A percentile compares a stretch with the other conserved stretches of the same genome.
phyloP scores from a whole-genome alignment of 2,329 filamentous ascomycete species.

The Cercospora brassicicola region DNA sequence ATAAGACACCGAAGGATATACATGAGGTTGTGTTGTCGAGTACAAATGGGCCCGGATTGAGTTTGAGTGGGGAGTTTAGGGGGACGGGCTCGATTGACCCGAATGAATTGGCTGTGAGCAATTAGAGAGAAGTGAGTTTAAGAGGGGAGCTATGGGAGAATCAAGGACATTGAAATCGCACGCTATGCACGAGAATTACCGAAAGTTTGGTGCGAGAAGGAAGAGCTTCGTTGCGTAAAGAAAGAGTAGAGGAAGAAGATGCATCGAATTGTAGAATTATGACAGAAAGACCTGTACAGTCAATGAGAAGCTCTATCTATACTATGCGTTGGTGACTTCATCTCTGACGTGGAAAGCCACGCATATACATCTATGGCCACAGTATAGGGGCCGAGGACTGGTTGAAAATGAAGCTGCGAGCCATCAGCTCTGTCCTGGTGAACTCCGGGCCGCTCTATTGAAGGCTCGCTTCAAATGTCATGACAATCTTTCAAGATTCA shows the following conservation, averaged over 20 bases:
- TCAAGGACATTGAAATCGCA: neutral
- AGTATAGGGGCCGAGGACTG: neutral
- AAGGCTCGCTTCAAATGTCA: neutral
- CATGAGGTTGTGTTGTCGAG: constrained; percentile 79
- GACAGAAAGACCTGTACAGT: constrained; percentile 3
- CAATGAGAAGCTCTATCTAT: neutral
- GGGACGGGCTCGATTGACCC: constrained; percentile 54
- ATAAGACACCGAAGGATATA: constrained; percentile 69
- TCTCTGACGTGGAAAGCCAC: neutral
- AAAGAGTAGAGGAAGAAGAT: neutral
- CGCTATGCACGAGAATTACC: neutral
- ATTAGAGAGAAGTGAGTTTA: neutral
- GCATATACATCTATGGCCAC: neutral
- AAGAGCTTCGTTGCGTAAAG: neutral
- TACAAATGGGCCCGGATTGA: constrained; percentile 82
- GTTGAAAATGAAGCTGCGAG: neutral
- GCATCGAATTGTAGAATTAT: neutral
- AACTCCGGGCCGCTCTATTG: neutral
- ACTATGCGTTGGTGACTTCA: neutral
- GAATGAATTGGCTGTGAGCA: constrained; percentile 37
- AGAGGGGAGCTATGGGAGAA: neutral
- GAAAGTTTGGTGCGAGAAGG: neutral
- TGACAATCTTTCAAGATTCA: neutral
- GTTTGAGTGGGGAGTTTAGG: constrained; percentile 75
- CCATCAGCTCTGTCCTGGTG: neutral